Conservation (phyloP, 2,329 filamentous ascomycete genomes). For the Aspergillus brasiliensis region DNA sequence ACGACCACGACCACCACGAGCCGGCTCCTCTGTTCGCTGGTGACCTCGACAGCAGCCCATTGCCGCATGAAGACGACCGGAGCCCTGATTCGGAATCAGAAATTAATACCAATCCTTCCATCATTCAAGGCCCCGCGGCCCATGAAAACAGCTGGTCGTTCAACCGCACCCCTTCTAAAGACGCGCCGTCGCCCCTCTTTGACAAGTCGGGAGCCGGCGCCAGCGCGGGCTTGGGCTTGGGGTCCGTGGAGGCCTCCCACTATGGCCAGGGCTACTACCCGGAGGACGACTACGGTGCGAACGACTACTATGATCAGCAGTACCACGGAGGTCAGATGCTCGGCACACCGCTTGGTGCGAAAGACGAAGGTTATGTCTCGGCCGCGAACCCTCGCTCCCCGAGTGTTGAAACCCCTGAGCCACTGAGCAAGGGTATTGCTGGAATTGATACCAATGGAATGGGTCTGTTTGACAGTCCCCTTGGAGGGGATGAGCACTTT, state of each 20-base stretch:
- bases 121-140: slow-evolving; percentile 68
- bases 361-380: slow-evolving; percentile 92
- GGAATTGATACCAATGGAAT: slow-evolving; percentile 57
- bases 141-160: slow-evolving; percentile 58
- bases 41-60: slow-evolving; percentile 68
- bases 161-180: slow-evolving; percentile 55
- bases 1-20: slow-evolving; percentile 39
- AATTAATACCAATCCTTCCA: slow-evolving; percentile 80
- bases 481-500: slow-evolving; percentile 65
- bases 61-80: slow-evolving; percentile 16
- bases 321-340: slow-evolving; percentile 41
- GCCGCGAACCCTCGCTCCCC: slow-evolving; percentile 62
- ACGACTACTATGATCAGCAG: slow-evolving; percentile 40
- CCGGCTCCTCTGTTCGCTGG: slow-evolving; percentile 66
- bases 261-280: slow-evolving; percentile 66
- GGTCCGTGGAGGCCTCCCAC: slow-evolving; percentile 57
- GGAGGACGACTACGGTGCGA: slow-evolving; percentile 38
- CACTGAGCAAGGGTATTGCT: slow-evolving; percentile 50
- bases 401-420: slow-evolving; percentile 51
- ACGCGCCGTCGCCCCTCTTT: slow-evolving; percentile 32
- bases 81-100: slow-evolving; percentile 59
- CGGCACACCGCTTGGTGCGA: slow-evolving; percentile 62
- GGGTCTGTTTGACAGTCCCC: slow-evolving; percentile 52
- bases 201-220: slow-evolving; percentile 41
- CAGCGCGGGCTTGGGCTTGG: slow-evolving; percentile 57